These are phyloP conservation scores for Fusarium nurragi DNA, from an alignment of 2,329 filamentous ascomycete species.

Conservation along the genomic window DNA sequence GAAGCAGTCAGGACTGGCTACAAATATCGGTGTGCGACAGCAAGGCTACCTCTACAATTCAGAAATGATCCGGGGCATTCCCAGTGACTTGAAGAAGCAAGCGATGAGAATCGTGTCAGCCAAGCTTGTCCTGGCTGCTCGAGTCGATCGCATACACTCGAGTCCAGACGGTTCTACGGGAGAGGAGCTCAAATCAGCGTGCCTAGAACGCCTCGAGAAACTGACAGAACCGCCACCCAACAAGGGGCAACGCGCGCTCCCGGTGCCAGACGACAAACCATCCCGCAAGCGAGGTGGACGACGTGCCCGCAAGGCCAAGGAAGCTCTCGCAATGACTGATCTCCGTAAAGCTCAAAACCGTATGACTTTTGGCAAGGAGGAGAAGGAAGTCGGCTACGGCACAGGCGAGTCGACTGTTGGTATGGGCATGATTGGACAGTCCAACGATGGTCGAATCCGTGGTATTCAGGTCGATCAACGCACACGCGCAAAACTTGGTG, in stretches of 20 bases:
- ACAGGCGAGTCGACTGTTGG: slow-evolving; percentile 85
- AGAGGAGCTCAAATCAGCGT: slow-evolving; percentile 82
- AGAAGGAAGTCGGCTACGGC: slow-evolving; percentile 91
- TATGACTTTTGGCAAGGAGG: slow-evolving; percentile 94
- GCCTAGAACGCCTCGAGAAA: slow-evolving; percentile 88
- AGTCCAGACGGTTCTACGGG: slow-evolving; percentile 84
- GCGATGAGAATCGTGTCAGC: slow-evolving; percentile 94
- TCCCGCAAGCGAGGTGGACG: slow-evolving; percentile 91
- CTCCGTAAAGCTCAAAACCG: slow-evolving; percentile 95
- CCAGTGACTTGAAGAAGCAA: slow-evolving; percentile 87
- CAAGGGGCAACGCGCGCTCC: slow-evolving; percentile 85
- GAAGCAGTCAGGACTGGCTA: slow-evolving; percentile 84
- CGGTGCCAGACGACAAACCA: slow-evolving; percentile 94
- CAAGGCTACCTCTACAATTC: slow-evolving; percentile 96
- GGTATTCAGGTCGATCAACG: slow-evolving; percentile 90
- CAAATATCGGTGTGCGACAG: slow-evolving; percentile 88
- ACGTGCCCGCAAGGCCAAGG: slow-evolving; percentile 92
- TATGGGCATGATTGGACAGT: slow-evolving; percentile 93
- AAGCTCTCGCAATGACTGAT: slow-evolving; percentile 96
- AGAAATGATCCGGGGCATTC: slow-evolving; percentile 85
- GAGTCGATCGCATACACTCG: slow-evolving; percentile 86
- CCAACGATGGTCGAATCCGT: slow-evolving; percentile 88
- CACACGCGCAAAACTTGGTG: slow-evolving; percentile 90
- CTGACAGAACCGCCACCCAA: slow-evolving; percentile 91
- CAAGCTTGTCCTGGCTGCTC: slow-evolving; percentile 92